Evolutionary conservation across 768 basidiomycete species (phyloP).

Genomic region (Boletus vinaceobasis): DNA sequence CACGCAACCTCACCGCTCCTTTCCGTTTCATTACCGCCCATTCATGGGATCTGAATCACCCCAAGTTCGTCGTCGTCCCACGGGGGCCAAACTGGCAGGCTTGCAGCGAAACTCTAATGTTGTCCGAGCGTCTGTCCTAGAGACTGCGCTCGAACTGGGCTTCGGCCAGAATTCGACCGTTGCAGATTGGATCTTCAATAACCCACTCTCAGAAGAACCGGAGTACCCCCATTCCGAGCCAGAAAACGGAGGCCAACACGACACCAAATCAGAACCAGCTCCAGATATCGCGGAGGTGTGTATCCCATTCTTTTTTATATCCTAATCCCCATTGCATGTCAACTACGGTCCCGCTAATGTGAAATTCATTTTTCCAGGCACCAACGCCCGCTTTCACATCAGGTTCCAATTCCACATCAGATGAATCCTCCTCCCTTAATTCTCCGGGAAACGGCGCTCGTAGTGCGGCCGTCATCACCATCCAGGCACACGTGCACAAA

Average conservation of each 20-base stretch:
- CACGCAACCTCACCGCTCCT: constrained; percentile 13
- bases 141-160: constrained; percentile 68
- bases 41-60: constrained; percentile 21
- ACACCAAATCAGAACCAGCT: constrained; percentile 9
- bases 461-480: constrained; percentile 11
- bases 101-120: constrained; percentile 49
- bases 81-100: constrained; percentile 15
- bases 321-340: not conserved
- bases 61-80: constrained; percentile 28
- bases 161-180: constrained; percentile 56
- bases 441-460: constrained; percentile 19
- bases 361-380: constrained; percentile 17
- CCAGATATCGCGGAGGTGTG: constrained; percentile 31
- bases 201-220: constrained; percentile 54
- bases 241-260: not conserved
- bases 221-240: constrained; percentile 36
- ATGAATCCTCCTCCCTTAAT: constrained; percentile 38
- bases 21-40: constrained; percentile 8
- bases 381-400: constrained; percentile 37
- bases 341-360: constrained; percentile 4
- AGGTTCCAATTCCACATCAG: constrained; percentile 41
- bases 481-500: constrained; percentile 26
- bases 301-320: not conserved
- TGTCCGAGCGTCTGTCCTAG: constrained; percentile 70
- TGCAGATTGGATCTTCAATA: constrained; percentile 71